A percentile compares a stretch with the other conserved stretches of the same genome.
Evolutionary conservation across 2,329 filamentous ascomycete genomes (phyloP).

Genomic region (Leptographium flavum): DNA sequence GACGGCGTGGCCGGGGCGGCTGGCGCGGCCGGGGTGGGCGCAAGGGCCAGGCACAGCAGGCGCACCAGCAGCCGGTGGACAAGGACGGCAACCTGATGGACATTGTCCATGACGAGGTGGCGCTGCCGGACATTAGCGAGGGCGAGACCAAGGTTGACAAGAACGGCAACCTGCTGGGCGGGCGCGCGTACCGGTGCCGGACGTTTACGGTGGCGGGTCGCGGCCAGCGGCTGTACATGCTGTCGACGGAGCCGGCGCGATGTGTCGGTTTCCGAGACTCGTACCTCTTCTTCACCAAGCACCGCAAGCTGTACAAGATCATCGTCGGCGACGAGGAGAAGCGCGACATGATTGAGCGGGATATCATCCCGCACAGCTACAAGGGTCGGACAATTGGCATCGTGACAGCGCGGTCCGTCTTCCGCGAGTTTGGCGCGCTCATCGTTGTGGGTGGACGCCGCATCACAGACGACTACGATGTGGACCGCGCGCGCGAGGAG

Average conservation of each 20-base stretch:
- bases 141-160: slow-evolving; percentile 93
- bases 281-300: slow-evolving; percentile 98
- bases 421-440: slow-evolving; percentile 86
- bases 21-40: slow-evolving; percentile 55
- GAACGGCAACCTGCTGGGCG: slow-evolving; percentile 65
- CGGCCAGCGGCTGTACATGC: slow-evolving; percentile 84
- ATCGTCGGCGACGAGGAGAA: slow-evolving; percentile 98
- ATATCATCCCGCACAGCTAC: slow-evolving; percentile 95
- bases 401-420: slow-evolving; percentile 90
- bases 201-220: slow-evolving; percentile 84
- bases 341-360: slow-evolving; percentile 84
- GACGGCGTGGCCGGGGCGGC: slow-evolving; percentile 52
- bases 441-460: slow-evolving; percentile 86
- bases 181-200: slow-evolving; percentile 84
- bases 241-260: slow-evolving; percentile 92
- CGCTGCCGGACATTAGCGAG: slow-evolving; percentile 71
- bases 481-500: slow-evolving; percentile 56
- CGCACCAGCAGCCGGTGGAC: slow-evolving; percentile 74
- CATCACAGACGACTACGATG: slow-evolving; percentile 82
- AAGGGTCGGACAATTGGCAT: slow-evolving; percentile 96
- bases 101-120: slow-evolving; percentile 84
- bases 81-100: slow-evolving; percentile 87
- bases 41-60: slow-evolving; percentile 52
- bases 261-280: slow-evolving; percentile 96
- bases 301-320: slow-evolving; percentile 92